Evolutionary conservation across 495 filamentous ascomycete genomes (phyloP).

Genomic region (Antarctomyces pellizariae): DNA sequence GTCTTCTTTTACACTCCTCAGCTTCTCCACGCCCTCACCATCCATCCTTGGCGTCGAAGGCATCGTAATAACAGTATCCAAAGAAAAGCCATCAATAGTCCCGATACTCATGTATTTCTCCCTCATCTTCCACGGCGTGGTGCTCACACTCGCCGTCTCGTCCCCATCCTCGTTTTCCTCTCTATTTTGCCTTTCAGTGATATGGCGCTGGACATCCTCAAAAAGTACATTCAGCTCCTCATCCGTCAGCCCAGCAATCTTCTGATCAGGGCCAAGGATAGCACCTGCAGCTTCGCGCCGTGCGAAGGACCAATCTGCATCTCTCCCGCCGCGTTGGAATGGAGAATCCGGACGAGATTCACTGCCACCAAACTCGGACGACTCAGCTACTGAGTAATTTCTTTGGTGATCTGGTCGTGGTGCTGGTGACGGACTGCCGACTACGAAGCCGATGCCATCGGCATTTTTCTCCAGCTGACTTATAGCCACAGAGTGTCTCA

Average conservation of each 20-base stretch:
- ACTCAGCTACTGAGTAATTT: slow-evolving; percentile 46
- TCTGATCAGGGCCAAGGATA: slow-evolving; percentile 78
- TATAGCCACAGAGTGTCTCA: slow-evolving; percentile 72
- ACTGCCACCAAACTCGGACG: slow-evolving; percentile 32
- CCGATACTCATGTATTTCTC: slow-evolving; percentile 95
- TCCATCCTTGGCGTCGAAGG: slow-evolving; percentile 71
- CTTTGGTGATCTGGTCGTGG: slow-evolving; percentile 56
- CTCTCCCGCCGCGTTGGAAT: slow-evolving; percentile 35
- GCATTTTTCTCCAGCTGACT: slow-evolving; percentile 40
- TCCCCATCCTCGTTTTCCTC: slow-evolving; percentile 77
- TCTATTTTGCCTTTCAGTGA: slow-evolving; percentile 50
- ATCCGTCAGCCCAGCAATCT: slow-evolving; percentile 68
- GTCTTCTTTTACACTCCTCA: slow-evolving; percentile 55
- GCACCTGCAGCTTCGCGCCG: slow-evolving; percentile 77
- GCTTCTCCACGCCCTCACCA: slow-evolving; percentile 47
- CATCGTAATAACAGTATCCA: slow-evolving; percentile 84
- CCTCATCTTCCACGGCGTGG: slow-evolving; percentile 64
- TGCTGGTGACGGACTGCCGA: no score
- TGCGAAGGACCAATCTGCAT: slow-evolving; percentile 92
- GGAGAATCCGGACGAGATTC: slow-evolving; percentile 59
- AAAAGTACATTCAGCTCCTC: slow-evolving; percentile 89
- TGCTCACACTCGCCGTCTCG: slow-evolving; percentile 25
- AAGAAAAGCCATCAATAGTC: slow-evolving; percentile 87
- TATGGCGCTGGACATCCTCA: slow-evolving; percentile 76
- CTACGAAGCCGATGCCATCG: slow-evolving; percentile 16